Percentiles rank a stretch among this genome's conserved stretches.
Evolutionary conservation across 192 early-diverging fungal genomes (phyloP).

Genomic region (Coemansia sp.): DNA sequence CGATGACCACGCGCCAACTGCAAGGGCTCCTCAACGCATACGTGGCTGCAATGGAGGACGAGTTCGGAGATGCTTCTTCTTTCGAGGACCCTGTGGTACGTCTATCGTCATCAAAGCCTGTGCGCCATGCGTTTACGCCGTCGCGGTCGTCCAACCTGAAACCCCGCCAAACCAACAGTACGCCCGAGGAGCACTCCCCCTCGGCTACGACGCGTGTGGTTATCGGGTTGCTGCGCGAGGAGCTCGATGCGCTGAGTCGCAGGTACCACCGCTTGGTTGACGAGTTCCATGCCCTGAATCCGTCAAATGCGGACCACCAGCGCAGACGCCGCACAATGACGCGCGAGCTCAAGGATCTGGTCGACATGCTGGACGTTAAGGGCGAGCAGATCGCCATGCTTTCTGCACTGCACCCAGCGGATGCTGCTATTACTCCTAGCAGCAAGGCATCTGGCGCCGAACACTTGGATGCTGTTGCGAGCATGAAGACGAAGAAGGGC

Average conservation of each 20-base stretch:
- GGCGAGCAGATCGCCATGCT: conserved; percentile 53
- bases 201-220: conserved; percentile 18
- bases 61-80: background rate
- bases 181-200: background rate
- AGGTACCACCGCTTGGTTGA: conserved; percentile 44
- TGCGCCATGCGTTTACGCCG: conserved; percentile 37
- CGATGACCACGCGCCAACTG: conserved; percentile 39
- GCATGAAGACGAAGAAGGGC: background rate
- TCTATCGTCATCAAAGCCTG: background rate
- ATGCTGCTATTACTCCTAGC: background rate
- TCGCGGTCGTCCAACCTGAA: conserved; percentile 3
- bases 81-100: background rate
- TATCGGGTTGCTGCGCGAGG: conserved; percentile 40
- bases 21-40: conserved; percentile 48
- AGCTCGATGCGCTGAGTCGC: conserved; percentile 50
- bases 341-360: conserved; percentile 48
- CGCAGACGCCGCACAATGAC: conserved; percentile 35
- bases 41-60: conserved; percentile 45
- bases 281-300: conserved; percentile 35
- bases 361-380: conserved; percentile 51
- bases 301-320: conserved; percentile 22
- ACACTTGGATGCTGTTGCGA: background rate
- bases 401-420: conserved; percentile 31
- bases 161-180: background rate
- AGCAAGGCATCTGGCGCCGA: background rate